A percentile compares a stretch with the other conserved stretches of the same genome.
These are phyloP conservation scores for Cylindrotheca closterium DNA, from an alignment of 108 stramenopile genomes.

Conservation along the genomic window DNA sequence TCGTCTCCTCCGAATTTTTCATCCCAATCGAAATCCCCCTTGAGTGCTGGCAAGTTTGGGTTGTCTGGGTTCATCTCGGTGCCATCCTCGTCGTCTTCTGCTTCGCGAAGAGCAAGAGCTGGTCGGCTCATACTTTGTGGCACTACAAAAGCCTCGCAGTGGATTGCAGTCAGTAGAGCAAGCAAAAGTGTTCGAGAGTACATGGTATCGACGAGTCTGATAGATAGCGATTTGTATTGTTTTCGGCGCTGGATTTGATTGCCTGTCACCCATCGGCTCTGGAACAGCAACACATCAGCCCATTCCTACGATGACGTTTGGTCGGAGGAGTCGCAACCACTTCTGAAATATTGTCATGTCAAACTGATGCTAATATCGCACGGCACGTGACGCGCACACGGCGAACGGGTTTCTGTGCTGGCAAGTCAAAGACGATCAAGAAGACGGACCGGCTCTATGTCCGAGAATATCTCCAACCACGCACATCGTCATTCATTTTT, in stretches of 20 bases:
- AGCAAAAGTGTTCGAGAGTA: not conserved
- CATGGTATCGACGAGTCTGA: no score
- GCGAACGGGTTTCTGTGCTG: not conserved
- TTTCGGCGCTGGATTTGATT: no score
- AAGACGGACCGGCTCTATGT: not conserved
- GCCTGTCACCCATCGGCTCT: no score
- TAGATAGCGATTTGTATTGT: no score
- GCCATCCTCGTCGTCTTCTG: slow-evolving; percentile 26
- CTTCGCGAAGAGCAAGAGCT: not conserved
- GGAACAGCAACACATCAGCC: no score
- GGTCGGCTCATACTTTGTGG: not conserved
- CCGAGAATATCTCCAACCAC: not conserved
- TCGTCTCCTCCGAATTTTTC: slow-evolving; percentile 76
- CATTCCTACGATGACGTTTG: no score
- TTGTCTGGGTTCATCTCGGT: slow-evolving; percentile 72
- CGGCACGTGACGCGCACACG: no score
- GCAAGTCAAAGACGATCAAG: not conserved
- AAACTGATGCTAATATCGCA: no score
- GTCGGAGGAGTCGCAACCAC: no score
- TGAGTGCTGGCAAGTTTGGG: slow-evolving; percentile 72
- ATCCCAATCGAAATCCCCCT: slow-evolving; percentile 90
- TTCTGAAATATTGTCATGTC: no score
- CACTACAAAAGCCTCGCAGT: not conserved
- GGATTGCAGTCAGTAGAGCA: not conserved
- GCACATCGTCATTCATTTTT: slow-evolving; percentile 20